phyloP scores from a whole-genome alignment of 169 alveolate species.

The Amoebophrya sp. region DNA sequence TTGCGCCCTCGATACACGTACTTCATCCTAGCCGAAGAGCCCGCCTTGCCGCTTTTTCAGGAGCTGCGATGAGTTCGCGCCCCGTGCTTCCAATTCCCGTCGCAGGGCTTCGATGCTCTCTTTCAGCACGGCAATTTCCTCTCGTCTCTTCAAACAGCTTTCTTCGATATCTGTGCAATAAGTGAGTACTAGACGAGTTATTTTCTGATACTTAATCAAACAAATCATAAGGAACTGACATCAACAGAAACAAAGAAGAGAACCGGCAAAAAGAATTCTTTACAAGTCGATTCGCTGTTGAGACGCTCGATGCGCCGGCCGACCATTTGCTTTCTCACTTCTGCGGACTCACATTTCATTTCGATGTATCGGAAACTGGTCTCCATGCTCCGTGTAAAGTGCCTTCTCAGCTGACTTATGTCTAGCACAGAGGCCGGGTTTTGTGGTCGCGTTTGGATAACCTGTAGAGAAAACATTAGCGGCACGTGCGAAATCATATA shows the following conservation, averaged over 20 bases:
- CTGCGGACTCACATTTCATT: neutral
- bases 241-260: too few species aligned
- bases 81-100: neutral
- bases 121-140: neutral
- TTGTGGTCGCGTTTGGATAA: neutral
- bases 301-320: neutral
- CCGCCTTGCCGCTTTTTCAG: neutral
- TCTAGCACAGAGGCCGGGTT: slow-evolving; percentile 7
- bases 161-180: neutral
- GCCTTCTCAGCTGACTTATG: neutral
- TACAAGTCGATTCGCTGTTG: too few species aligned
- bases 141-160: neutral
- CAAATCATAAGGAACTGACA: too few species aligned
- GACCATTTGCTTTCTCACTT: neutral
- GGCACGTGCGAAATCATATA: too few species aligned
- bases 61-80: neutral
- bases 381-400: neutral
- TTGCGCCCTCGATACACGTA: too few species aligned
- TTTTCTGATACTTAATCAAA: too few species aligned
- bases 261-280: too few species aligned
- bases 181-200: too few species aligned
- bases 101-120: neutral
- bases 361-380: neutral
- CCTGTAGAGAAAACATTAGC: too few species aligned
- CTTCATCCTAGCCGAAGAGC: too few species aligned